These are phyloP conservation scores for Nectriaceae sp. DNA, from an alignment of 2,329 filamentous ascomycete species.

Conservation along the genomic window DNA sequence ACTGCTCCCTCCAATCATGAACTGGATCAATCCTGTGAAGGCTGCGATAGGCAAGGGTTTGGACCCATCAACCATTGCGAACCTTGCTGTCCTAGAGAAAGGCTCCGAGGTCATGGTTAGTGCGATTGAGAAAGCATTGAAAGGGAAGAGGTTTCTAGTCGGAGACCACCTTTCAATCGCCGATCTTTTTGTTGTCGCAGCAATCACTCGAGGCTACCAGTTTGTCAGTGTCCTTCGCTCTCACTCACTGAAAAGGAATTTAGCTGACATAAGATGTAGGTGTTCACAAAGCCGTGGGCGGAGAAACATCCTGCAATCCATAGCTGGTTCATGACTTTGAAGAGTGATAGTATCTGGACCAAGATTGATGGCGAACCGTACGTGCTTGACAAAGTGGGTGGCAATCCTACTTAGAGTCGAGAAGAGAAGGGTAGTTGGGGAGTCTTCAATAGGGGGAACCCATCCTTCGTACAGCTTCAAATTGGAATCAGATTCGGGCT, in stretches of 20 bases:
- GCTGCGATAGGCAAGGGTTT: no score
- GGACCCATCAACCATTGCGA: conserved; percentile 6
- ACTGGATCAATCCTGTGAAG: conserved; percentile 14
- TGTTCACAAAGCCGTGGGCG: conserved; percentile 12
- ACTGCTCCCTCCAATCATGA: conserved; percentile 12
- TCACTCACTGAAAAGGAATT: not conserved
- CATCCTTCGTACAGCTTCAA: no score
- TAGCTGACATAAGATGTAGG: not conserved
- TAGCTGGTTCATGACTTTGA: conserved; percentile 9
- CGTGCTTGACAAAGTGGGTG: conserved; percentile 9
- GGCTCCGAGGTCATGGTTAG: conserved; percentile 12
- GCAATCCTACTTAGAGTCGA: no score
- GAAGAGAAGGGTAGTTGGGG: no score
- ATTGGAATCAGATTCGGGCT: no score
- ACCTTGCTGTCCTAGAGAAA: conserved; percentile 8
- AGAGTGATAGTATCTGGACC: conserved; percentile 12
- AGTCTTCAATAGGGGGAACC: no score
- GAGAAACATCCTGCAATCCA: conserved; percentile 10
- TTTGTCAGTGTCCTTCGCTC: not conserved
- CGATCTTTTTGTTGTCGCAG: conserved; percentile 10
- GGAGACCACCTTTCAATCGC: conserved; percentile 9
- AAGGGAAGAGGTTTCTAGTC: conserved; percentile 8
- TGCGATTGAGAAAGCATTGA: conserved; percentile 8
- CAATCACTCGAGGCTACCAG: conserved; percentile 9
- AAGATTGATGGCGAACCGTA: conserved; percentile 14